Evolutionary conservation across 1,284 basidiomycete species (phyloP), one percentile per base, ranked within the genome.

Genomic region (Trichosporon sp.): DNA sequence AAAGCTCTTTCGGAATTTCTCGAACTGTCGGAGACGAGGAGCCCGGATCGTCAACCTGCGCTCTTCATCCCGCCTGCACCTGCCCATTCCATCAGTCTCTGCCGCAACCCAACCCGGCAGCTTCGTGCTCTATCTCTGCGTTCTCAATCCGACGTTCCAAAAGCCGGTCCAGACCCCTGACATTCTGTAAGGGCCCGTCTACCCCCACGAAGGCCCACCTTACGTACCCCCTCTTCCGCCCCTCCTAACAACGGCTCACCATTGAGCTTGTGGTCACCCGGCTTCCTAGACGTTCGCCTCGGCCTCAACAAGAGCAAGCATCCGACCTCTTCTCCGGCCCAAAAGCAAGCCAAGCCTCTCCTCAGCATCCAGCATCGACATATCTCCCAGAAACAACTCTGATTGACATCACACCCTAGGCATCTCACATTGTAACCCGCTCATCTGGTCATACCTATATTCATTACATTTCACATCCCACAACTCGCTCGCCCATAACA

Each of bases 211-310:
- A 37, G 31, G 14, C 59, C 59, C 37, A 35, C 59, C 7, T 63
- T 63, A 63, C 59, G 59, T 63, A 63, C 59, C 59, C 43, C 6
- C 59, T 63, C 4, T 63, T 14, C 32, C 6, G 32, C 16, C 59
- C 31, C 10, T 63, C 59, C 31, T 63, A 4, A 21, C 59, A 37
- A 63, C 59, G 59, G 19, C 21, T 54, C 51, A 54, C 19, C 19
- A 19, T 26, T 26, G 19, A 54, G 51, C 51, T 12, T 8, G 10
- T 54, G 19, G 51, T 54, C 51, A 19, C 19, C 51, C 16, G 51
- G 19, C 19, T 54, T 54, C 51, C 7, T 54, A 19, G 19, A 21
- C 51, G 8, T 54, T 54, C 51, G 51, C 51, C 21, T 26, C 10
- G 21, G 19, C 21, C 19, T 54, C 19, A 16, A 26, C 19, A 1